A percentile compares a stretch with the other conserved stretches of the same genome.
Conservation (phyloP, 2,329 filamentous ascomycete genomes). For the Hypoxylon sp. region DNA sequence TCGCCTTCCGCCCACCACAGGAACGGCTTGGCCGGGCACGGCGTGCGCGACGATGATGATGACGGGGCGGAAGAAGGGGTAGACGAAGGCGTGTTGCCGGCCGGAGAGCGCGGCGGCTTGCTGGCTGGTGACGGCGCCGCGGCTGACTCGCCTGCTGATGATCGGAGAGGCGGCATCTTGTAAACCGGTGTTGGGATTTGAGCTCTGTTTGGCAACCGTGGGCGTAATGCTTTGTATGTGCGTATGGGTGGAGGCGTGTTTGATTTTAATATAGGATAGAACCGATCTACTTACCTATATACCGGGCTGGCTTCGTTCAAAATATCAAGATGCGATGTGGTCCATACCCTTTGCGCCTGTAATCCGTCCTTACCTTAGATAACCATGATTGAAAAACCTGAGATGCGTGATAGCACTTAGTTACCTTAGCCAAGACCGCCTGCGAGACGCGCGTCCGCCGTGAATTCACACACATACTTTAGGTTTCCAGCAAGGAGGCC, state of each 20-base stretch:
- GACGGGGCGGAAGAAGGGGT: slow-evolving; percentile 4
- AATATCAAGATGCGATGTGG: no score
- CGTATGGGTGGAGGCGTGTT: neutral
- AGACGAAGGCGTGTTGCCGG: neutral
- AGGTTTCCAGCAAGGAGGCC: no score
- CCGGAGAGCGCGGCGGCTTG: slow-evolving; percentile 33
- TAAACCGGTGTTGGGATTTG: slow-evolving; percentile 12
- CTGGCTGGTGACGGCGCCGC: slow-evolving; percentile 21
- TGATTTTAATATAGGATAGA: neutral
- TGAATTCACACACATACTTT: no score
- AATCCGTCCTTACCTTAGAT: no score
- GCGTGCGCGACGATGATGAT: neutral
- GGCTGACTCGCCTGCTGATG: slow-evolving; percentile 22
- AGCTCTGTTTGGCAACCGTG: neutral
- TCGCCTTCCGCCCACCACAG: no score
- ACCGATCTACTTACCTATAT: neutral
- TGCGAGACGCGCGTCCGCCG: no score
- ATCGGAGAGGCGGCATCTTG: slow-evolving; percentile 38
- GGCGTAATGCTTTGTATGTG: no score
- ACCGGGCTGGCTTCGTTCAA: neutral
- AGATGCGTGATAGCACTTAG: no score
- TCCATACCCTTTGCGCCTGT: no score
- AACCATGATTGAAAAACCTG: no score
- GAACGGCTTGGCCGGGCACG: slow-evolving; percentile 42
- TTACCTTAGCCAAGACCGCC: no score